phyloP scores from a whole-genome alignment of 345 rosid species.

The Sisymbrium irio region DNA sequence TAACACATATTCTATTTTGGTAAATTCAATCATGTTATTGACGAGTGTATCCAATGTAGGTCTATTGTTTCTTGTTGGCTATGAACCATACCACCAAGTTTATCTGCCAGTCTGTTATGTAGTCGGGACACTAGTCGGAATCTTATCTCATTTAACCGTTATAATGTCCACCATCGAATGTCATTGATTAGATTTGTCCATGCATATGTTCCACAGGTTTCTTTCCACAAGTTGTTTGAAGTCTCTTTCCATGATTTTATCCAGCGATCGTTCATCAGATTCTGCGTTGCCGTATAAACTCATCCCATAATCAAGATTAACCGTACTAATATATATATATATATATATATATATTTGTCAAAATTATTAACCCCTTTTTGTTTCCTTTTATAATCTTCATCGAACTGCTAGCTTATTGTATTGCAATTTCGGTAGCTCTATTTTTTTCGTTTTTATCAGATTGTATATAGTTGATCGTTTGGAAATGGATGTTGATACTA shows the following conservation, averaged over 20 bases:
- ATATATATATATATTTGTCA: too few relatives aligned
- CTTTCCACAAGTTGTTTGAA: background rate
- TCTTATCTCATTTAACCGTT: background rate
- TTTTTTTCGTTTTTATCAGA: too few relatives aligned
- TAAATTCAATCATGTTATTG: background rate
- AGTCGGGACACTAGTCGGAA: background rate
- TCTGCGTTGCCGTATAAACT: background rate
- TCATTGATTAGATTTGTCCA: background rate
- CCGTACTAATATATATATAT: too few relatives aligned
- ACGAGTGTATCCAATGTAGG: background rate
- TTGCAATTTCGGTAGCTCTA: too few relatives aligned
- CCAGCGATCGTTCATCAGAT: background rate
- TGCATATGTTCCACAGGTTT: background rate
- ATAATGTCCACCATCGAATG: background rate
- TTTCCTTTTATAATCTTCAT: too few relatives aligned
- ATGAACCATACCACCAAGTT: background rate
- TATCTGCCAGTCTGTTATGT: slow-evolving; percentile 1
- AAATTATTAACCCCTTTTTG: too few relatives aligned
- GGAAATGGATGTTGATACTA: background rate
- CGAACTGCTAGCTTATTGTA: too few relatives aligned
- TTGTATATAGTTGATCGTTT: background rate
- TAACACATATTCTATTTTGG: background rate
- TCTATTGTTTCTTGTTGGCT: background rate
- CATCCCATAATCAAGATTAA: too few relatives aligned
- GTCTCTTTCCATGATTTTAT: background rate